Evolutionary conservation across 768 basidiomycete genomes (phyloP).

Genomic region (Glaciozyma martinii): DNA sequence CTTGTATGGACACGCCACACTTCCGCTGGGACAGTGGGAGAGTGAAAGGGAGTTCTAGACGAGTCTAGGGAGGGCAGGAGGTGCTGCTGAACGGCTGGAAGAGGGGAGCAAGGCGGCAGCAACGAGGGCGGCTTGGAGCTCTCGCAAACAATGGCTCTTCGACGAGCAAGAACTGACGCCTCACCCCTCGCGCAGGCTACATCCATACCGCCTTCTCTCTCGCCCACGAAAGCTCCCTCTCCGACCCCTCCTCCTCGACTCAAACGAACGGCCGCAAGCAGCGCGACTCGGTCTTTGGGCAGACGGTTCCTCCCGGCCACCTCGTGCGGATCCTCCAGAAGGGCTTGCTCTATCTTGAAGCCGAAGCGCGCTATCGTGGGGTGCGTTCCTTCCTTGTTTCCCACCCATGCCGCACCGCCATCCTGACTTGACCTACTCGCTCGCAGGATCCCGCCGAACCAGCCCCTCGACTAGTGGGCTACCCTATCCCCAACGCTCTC

Average conservation of each 20-base stretch:
- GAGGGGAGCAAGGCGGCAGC: background rate
- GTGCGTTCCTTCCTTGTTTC: background rate
- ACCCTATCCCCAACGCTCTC: conserved; percentile 20
- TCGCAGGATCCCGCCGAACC: conserved; percentile 3
- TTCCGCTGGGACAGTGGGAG: background rate
- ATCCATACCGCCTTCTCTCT: conserved; percentile 30
- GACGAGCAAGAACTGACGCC: background rate
- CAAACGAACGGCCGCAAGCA: background rate
- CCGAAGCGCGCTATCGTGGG: conserved; percentile 30
- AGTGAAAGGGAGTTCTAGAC: background rate
- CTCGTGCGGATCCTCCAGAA: conserved; percentile 34
- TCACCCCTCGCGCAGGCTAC: conserved; percentile 17
- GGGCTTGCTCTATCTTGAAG: conserved; percentile 33
- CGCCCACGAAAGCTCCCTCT: conserved; percentile 26
- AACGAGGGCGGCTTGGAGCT: background rate
- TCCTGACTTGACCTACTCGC: background rate
- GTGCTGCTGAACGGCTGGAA: background rate
- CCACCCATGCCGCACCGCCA: background rate
- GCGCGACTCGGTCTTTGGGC: conserved; percentile 12
- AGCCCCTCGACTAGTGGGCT: conserved; percentile 22
- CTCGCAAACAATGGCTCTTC: background rate
- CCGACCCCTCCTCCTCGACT: conserved; percentile 1
- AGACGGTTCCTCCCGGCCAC: conserved; percentile 31
- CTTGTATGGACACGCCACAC: background rate
- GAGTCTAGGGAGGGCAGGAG: background rate